Conservation (phyloP, 2,329 filamentous ascomycete genomes). For the Aspergillus felis region DNA sequence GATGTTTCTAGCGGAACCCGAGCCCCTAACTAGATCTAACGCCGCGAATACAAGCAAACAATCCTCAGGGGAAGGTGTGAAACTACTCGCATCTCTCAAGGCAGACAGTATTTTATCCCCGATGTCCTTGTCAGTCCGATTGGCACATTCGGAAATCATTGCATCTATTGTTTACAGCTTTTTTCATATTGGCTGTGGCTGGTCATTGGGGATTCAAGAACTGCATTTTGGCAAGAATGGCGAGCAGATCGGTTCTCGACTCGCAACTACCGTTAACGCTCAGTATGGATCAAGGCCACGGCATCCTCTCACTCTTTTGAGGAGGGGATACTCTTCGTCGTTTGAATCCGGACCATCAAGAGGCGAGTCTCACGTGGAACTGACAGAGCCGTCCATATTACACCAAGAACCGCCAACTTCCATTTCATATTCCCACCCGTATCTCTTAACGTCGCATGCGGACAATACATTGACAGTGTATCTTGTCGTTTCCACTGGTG, state of each 20-base stretch:
- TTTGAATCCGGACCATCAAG: slow-evolving; percentile 21
- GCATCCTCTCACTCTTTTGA: slow-evolving; percentile 6
- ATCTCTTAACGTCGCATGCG: slow-evolving; percentile 75
- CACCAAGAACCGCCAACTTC: slow-evolving; percentile 53
- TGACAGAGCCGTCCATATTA: slow-evolving; percentile 26
- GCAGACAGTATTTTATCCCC: slow-evolving; percentile 77
- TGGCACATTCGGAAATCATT: slow-evolving; percentile 59
- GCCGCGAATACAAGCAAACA: neutral
- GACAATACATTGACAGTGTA: slow-evolving; percentile 86
- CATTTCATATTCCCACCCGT: slow-evolving; percentile 74
- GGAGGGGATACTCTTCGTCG: slow-evolving; percentile 9
- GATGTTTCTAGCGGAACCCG: slow-evolving; percentile 38
- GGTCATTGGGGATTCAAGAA: slow-evolving; percentile 91
- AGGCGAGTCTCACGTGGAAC: slow-evolving; percentile 10
- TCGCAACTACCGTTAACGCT: slow-evolving; percentile 38
- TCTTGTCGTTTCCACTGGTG: slow-evolving; percentile 69
- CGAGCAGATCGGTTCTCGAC: slow-evolving; percentile 35
- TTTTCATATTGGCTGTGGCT: slow-evolving; percentile 70
- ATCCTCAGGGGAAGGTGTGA: slow-evolving; percentile 25
- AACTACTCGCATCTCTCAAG: slow-evolving; percentile 70
- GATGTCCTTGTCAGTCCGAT: slow-evolving; percentile 77
- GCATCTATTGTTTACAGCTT: slow-evolving; percentile 85
- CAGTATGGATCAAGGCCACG: slow-evolving; percentile 28
- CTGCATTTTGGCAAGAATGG: slow-evolving; percentile 60
- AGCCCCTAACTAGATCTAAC: slow-evolving; percentile 2